Percentiles rank a stretch among this genome's conserved stretches.
Conservation (phyloP, 139 green algal genomes). For the Micromonas pusilla region DNA sequence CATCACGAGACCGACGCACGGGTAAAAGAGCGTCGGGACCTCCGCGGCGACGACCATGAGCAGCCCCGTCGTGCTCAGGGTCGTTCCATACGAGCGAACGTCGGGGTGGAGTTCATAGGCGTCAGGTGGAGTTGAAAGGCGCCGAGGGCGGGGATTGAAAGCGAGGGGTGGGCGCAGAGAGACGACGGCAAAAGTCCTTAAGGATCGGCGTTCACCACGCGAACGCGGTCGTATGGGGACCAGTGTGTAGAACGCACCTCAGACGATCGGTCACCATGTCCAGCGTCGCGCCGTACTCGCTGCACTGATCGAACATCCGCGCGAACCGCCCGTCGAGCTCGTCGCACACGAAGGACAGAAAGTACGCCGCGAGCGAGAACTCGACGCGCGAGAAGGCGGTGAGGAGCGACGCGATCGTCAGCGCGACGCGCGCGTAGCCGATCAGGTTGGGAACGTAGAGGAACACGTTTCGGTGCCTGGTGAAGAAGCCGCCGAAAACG, state of each 20-base stretch:
- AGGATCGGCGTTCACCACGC: no score
- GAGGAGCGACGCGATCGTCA: not conserved
- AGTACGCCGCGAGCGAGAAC: not conserved
- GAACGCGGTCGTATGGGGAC: no score
- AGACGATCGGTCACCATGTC: slow-evolving; percentile 42
- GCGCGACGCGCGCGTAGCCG: slow-evolving; percentile 18
- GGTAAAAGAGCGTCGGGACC: not conserved
- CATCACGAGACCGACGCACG: not conserved
- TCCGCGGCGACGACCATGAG: not conserved
- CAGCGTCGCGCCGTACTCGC: slow-evolving; percentile 24
- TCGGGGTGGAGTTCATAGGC: no score
- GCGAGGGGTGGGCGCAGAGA: no score
- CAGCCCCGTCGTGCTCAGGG: not conserved
- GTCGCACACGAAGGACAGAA: slow-evolving; percentile 32
- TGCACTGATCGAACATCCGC: slow-evolving; percentile 24
- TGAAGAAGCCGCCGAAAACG: no score
- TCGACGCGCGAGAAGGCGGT: not conserved
- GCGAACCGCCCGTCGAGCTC: slow-evolving; percentile 32
- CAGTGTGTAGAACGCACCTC: no score
- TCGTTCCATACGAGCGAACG: not conserved
- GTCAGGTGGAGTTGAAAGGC: no score
- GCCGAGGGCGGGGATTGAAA: no score
- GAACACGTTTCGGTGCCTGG: slow-evolving; percentile 9
- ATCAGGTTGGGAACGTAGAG: slow-evolving; percentile 31
- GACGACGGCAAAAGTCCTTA: no score